These are phyloP conservation scores for Lentinus brumalis DNA, from an alignment of 768 basidiomycete species.

Conservation along the genomic window DNA sequence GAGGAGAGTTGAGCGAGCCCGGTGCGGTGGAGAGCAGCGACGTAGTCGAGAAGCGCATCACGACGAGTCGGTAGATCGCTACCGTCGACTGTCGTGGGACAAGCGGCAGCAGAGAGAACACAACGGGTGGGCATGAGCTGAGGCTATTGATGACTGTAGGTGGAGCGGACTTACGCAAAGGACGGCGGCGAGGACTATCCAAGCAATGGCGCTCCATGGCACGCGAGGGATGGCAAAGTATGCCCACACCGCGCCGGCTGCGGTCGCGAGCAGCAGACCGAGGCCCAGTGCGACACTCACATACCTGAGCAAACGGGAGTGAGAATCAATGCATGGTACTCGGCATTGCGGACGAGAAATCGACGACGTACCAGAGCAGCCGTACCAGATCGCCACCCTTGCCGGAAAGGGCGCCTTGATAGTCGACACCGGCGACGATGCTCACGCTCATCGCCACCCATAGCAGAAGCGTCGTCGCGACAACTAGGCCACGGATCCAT, in stretches of 20 bases:
- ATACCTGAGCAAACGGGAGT: not conserved
- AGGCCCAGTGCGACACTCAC: conserved; percentile 3
- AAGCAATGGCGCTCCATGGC: not conserved
- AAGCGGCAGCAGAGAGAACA: too few species aligned
- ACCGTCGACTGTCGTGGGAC: conserved; percentile 14
- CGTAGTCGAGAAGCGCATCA: conserved; percentile 15
- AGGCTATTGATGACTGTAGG: not conserved
- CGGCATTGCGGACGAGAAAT: not conserved
- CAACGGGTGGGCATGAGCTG: too few species aligned
- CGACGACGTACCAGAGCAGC: conserved; percentile 6
- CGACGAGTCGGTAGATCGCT: conserved; percentile 16
- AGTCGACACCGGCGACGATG: conserved; percentile 4
- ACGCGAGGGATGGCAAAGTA: conserved; percentile 10
- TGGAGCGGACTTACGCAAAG: conserved; percentile 11
- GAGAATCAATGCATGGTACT: not conserved
- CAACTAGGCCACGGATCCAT: not conserved
- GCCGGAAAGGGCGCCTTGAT: conserved; percentile 4
- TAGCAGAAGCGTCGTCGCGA: not conserved
- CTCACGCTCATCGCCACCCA: not conserved
- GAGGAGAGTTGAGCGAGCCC: conserved; percentile 17
- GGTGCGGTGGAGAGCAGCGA: conserved; percentile 14
- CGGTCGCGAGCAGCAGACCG: not conserved
- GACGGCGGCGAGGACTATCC: not conserved
- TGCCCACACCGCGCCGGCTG: not conserved
- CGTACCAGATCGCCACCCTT: not conserved